Base-by-base conservation (phyloP, 345 rosid species). In the Sonneratia alba region DNA sequence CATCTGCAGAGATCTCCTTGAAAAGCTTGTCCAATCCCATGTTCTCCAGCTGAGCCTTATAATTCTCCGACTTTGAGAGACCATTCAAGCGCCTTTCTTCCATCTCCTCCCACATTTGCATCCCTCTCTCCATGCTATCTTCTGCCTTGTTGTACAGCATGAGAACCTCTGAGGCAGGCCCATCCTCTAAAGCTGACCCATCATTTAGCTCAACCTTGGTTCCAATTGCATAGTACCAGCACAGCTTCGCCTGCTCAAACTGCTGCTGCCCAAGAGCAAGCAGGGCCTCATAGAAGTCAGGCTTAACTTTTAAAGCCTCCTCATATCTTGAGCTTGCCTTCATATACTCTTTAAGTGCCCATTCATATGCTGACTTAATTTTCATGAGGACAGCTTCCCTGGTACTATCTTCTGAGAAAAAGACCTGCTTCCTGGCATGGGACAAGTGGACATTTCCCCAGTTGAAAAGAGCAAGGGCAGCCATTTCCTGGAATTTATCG, bases 371-470 rank as follows among this genome's bases (percentile, higher is more conserved):
- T 72, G 72, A 74, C 73, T 85, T 85, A 65, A 86, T 80, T 69
- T 75, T 84, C 63, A 74, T 83, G 42, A 95, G 74, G 13, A 90
- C 51, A 65, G 86, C 74, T 74, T 90, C 98, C 75, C 70, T 83
- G 13, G 92, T 84, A 67, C 78, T 81, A 74, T 92, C 92, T 73
- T 92, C 97, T 0, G 97, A 78, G 36, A 86, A 74, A 79, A 76
- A 79, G 34, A 88, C 84, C 70, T 81, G 86, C 76, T 89, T 95
- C 78, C 98, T 92, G 36, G 98, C 94, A 75, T 69, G 86, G n/a
- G 97, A 92, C 91, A 90, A 79, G 83, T 95, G 97, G 73, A 95
- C 88, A 79, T 90, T 92, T 59, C 98, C 99, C 99, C 97, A 95
- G 51, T 92, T 95, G 73, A 95, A 88, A 82, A 90, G 77, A 67